A percentile compares a stretch with the other conserved stretches of the same genome.
Evolutionary conservation across 179 eudicot genomes (phyloP).

Genomic region (Amaranthus tricolor): DNA sequence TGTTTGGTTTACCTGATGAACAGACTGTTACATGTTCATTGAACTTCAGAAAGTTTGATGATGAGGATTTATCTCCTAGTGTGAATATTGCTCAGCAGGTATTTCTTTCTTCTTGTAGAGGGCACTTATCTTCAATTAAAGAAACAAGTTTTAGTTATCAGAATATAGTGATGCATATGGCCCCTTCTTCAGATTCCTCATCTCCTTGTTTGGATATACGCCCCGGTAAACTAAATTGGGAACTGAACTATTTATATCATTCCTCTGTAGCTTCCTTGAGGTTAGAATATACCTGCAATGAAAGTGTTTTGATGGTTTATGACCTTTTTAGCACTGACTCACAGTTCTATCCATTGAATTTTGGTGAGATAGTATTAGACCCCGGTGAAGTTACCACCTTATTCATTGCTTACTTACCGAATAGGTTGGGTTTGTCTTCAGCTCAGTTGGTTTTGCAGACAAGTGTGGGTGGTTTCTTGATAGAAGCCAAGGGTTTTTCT

Average conservation of each 20-base stretch:
- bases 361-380: conserved; percentile 50
- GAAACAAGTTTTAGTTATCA: conserved; percentile 27
- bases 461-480: conserved; percentile 78
- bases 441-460: conserved; percentile 76
- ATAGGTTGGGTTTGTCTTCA: conserved; percentile 62
- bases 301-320: conserved; percentile 40
- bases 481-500: conserved; percentile 61
- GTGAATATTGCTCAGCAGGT: conserved; percentile 24
- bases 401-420: conserved; percentile 70
- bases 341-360: conserved; percentile 80
- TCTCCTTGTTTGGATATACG: conserved; percentile 49
- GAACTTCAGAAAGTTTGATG: conserved; percentile 34
- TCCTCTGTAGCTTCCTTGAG: conserved; percentile 58
- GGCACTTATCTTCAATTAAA: conserved; percentile 30
- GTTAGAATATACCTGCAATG: conserved; percentile 52
- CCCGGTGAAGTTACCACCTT: conserved; percentile 76
- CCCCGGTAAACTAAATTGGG: conserved; percentile 73
- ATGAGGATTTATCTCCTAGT: conserved; percentile 24
- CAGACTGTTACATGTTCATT: conserved; percentile 52
- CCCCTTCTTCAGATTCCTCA: conserved; percentile 36
- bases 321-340: conserved; percentile 73
- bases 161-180: conserved; percentile 36
- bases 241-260: conserved; percentile 51
- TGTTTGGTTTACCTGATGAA: conserved; percentile 40
- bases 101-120: conserved; percentile 39